A percentile compares a stretch with the other conserved stretches of the same genome.
Conservation (phyloP, 441 rosid species). For the Populus tomentosa region DNA sequence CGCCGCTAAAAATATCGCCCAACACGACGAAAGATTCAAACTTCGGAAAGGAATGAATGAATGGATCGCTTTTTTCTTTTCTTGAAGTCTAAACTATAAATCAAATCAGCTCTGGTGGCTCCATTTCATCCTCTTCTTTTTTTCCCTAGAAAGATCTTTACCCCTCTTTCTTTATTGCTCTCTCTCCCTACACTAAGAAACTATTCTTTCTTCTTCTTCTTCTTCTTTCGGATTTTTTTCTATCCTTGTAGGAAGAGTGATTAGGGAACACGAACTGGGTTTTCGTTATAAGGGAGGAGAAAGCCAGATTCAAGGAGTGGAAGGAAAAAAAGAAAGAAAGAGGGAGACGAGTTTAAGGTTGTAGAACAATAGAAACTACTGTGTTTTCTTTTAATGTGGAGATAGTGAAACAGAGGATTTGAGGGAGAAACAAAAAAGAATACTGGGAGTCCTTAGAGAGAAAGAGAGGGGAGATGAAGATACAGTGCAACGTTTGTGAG, state of each 20-base stretch:
- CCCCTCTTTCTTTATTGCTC: background rate
- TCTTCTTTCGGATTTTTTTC: too few relatives aligned
- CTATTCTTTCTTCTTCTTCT: too few relatives aligned
- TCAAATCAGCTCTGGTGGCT: slow-evolving; percentile 6
- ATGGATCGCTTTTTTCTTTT: background rate
- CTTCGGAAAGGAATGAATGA: too few relatives aligned
- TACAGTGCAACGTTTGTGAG: slow-evolving; percentile 96
- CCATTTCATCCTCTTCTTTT: slow-evolving; percentile 18
- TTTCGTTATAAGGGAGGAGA: background rate
- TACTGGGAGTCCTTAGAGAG: background rate
- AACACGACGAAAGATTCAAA: too few relatives aligned
- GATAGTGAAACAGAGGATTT: background rate
- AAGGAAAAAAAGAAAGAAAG: too few relatives aligned
- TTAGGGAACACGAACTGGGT: background rate
- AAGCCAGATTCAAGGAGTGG: background rate
- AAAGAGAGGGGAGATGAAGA: slow-evolving; percentile 53
- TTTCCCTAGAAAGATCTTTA: background rate
- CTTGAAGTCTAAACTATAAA: background rate
- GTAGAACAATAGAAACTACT: background rate
- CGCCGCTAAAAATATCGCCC: too few relatives aligned
- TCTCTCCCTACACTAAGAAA: too few relatives aligned
- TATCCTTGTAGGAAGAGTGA: background rate
- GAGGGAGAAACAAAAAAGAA: background rate
- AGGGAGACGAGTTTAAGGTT: background rate
- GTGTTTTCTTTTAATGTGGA: too few relatives aligned